phyloP scores from a whole-genome alignment of 2,329 filamentous ascomycete species.

The Teratosphaeria epicoccoides region DNA sequence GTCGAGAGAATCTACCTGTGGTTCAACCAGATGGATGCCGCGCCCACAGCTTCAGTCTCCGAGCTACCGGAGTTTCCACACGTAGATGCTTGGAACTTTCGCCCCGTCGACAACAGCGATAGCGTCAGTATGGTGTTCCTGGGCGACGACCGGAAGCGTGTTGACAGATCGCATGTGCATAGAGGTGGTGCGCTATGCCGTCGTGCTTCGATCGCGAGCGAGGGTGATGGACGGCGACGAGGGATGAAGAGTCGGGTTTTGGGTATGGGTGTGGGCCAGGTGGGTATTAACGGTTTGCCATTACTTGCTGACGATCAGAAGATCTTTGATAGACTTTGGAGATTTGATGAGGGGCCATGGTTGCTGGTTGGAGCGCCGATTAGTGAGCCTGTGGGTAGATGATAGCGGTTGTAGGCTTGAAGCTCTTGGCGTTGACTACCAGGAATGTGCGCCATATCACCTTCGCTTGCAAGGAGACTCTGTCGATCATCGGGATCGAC shows the following conservation, averaged over 20 bases:
- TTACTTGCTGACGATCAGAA: not conserved
- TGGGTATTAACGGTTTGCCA: not conserved
- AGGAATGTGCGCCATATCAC: too few species aligned
- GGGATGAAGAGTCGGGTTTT: not conserved
- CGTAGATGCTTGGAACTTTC: constrained; percentile 6
- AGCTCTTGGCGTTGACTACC: too few species aligned
- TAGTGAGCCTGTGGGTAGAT: not conserved
- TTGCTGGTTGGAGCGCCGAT: not conserved
- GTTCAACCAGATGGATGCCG: constrained; percentile 3
- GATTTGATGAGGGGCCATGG: not conserved
- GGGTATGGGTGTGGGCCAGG: not conserved
- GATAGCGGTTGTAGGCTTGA: too few species aligned
- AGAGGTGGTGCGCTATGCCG: constrained; percentile 1
- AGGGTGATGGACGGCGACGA: not conserved
- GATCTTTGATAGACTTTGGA: not conserved
- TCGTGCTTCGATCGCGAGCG: not conserved
- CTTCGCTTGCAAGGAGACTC: too few species aligned
- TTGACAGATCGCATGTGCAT: constrained; percentile 11
- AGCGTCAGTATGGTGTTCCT: constrained; percentile 13
- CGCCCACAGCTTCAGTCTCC: not conserved
- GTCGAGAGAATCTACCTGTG: not conserved
- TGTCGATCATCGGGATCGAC: too few species aligned
- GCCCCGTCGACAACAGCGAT: constrained; percentile 12
- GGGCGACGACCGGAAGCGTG: constrained; percentile 7
- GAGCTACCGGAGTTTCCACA: not conserved